Conservation (phyloP, 179 eudicot species). For the Silene noctiflora region DNA sequence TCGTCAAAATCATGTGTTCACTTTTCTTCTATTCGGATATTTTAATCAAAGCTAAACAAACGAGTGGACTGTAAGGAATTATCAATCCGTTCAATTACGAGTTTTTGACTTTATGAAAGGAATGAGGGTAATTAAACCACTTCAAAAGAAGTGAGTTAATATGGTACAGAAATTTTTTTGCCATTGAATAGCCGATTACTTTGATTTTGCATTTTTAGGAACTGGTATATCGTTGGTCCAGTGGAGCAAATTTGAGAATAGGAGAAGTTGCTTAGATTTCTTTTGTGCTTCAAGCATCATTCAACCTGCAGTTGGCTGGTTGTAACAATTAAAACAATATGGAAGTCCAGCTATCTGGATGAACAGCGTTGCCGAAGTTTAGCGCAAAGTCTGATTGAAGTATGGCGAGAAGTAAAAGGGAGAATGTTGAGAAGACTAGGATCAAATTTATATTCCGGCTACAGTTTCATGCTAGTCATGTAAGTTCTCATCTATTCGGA, state of each 20-base stretch:
- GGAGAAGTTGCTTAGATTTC: background rate
- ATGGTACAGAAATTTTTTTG: too few relatives aligned
- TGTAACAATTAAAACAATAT: background rate
- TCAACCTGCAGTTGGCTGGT: background rate
- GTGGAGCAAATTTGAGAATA: background rate
- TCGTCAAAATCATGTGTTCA: background rate
- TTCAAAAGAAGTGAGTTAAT: background rate
- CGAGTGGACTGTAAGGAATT: too few relatives aligned
- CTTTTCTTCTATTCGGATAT: background rate
- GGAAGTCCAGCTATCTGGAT: constrained; percentile 8
- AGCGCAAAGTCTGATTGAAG: constrained; percentile 24
- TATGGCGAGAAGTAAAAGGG: constrained; percentile 76
- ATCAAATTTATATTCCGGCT: constrained; percentile 93
- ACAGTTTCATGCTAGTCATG: constrained; percentile 96
- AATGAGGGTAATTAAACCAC: background rate
- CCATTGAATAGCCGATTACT: background rate
- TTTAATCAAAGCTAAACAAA: too few relatives aligned
- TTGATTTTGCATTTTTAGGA: background rate
- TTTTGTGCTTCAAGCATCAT: background rate
- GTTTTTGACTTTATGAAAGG: too few relatives aligned
- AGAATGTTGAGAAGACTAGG: constrained; percentile 88
- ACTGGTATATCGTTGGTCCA: background rate
- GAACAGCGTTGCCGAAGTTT: constrained; percentile 18
- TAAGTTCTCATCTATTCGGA: constrained; percentile 33
- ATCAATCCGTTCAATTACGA: too few relatives aligned